Evolutionary conservation across 176 grass and related monocot species (phyloP).

Genomic region (Eleusine coracana): DNA sequence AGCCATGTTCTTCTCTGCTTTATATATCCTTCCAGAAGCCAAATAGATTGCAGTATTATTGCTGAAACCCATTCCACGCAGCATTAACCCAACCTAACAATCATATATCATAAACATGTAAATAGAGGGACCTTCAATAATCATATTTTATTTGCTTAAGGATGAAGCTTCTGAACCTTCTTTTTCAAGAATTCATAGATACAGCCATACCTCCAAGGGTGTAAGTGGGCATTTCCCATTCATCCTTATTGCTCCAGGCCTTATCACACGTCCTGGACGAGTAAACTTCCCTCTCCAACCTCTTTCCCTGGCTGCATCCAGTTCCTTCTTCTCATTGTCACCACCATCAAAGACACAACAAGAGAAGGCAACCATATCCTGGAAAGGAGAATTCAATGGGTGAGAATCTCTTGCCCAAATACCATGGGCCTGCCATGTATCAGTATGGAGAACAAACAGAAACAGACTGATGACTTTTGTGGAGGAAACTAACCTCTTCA

Average conservation of each 20-base stretch:
- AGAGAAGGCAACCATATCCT: conserved; percentile 99
- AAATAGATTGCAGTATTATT: conserved; percentile 94
- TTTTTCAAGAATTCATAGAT: conserved; percentile 24
- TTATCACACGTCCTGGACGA: conserved; percentile 84
- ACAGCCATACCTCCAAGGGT: conserved; percentile 84
- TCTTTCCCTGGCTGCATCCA: conserved; percentile 92
- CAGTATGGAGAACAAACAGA: not conserved
- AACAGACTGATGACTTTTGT: not conserved
- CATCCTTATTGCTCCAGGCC: conserved; percentile 87
- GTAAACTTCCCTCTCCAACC: conserved; percentile 99
- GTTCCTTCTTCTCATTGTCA: conserved; percentile 76
- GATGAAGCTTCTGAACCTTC: conserved; percentile 30
- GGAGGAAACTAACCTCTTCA: conserved; percentile 80
- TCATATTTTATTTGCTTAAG: conserved; percentile 9
- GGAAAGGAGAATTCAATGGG: conserved; percentile 30
- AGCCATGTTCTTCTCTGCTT: conserved; percentile 89
- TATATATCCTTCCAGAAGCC: conserved; percentile 98
- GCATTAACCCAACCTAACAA: conserved; percentile 92
- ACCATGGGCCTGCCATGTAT: not conserved
- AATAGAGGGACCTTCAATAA: not conserved
- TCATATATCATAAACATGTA: conserved; percentile 33
- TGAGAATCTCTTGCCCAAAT: conserved; percentile 5
- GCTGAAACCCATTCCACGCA: conserved; percentile 88
- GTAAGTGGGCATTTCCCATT: conserved; percentile 99
- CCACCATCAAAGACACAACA: conserved; percentile 94